A percentile compares a stretch with the other conserved stretches of the same genome.
Conservation (phyloP, 2,329 filamentous ascomycete genomes). For the Curvularia lunata region DNA sequence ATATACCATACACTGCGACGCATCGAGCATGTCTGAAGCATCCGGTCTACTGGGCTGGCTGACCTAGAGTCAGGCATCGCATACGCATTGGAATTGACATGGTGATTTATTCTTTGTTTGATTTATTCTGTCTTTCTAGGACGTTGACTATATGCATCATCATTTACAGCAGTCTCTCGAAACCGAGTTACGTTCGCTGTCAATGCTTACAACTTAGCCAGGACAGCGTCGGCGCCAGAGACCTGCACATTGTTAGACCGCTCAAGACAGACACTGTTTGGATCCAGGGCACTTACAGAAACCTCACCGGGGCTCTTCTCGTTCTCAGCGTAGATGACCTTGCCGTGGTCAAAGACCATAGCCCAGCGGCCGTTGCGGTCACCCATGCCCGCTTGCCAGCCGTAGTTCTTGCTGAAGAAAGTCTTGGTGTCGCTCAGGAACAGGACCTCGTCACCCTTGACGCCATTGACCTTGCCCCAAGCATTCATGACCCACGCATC, state of each 20-base stretch:
- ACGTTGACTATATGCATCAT: not conserved
- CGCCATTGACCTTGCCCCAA: conserved; percentile 86
- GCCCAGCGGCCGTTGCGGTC: conserved; percentile 81
- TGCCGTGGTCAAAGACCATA: conserved; percentile 78
- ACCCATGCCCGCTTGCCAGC: conserved; percentile 71
- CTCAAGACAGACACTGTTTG: not conserved
- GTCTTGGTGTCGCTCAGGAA: conserved; percentile 77
- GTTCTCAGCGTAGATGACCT: conserved; percentile 79
- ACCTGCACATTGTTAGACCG: conserved; percentile 50
- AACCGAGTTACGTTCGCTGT: not conserved
- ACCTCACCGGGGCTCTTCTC: conserved; percentile 64
- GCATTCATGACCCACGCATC: conserved; percentile 87
- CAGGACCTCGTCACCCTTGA: conserved; percentile 75
- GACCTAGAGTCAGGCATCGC: not conserved
- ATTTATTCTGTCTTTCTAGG: conserved; percentile 2
- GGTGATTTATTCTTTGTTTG: conserved; percentile 4
- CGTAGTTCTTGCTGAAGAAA: conserved; percentile 78
- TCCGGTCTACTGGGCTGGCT: not conserved
- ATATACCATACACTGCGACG: conserved; percentile 5
- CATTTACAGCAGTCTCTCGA: not conserved
- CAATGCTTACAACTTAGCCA: conserved; percentile 53
- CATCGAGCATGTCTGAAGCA: not conserved
- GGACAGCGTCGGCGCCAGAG: conserved; percentile 56
- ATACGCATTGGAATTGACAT: not conserved
- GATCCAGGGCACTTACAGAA: conserved; percentile 41